Conservation (phyloP, 805 yeast genomes). For the Wickerhamomyces sydowiorum region DNA sequence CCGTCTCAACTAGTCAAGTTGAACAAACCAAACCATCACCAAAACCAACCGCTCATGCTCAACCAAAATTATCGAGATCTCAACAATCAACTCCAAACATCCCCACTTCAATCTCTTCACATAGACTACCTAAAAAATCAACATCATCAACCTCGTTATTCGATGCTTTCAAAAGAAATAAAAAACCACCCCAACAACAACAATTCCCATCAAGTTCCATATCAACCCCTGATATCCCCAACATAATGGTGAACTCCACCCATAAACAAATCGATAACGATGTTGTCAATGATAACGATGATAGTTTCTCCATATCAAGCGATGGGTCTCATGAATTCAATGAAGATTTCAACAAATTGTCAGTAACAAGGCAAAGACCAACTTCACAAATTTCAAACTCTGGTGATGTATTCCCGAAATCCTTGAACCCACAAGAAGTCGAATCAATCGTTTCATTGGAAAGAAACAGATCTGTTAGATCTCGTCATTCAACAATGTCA, state of each 20-base stretch:
- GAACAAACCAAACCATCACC: background rate
- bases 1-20: constrained; percentile 12
- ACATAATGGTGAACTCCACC: background rate
- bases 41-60: background rate
- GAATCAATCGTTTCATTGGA: constrained; percentile 67
- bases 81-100: background rate
- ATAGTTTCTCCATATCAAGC: constrained; percentile 1
- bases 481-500: constrained; percentile 30
- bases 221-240: background rate
- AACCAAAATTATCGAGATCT: background rate
- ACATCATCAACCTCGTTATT: constrained; percentile 20
- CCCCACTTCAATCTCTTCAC: constrained; percentile 5
- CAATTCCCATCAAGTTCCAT: background rate
- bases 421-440: constrained; percentile 59
- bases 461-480: constrained; percentile 56
- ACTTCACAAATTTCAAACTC: constrained; percentile 17
- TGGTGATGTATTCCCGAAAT: constrained; percentile 66
- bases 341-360: constrained; percentile 21
- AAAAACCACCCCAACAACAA: background rate
- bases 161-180: constrained; percentile 18
- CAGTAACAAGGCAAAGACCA: constrained; percentile 2
- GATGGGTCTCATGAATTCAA: constrained; percentile 16
- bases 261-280: background rate
- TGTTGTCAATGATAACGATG: background rate
- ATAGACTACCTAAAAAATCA: constrained; percentile 17